phyloP scores from a whole-genome alignment of 1,139 yeast species.

The Schwanniomyces etchellsii region DNA sequence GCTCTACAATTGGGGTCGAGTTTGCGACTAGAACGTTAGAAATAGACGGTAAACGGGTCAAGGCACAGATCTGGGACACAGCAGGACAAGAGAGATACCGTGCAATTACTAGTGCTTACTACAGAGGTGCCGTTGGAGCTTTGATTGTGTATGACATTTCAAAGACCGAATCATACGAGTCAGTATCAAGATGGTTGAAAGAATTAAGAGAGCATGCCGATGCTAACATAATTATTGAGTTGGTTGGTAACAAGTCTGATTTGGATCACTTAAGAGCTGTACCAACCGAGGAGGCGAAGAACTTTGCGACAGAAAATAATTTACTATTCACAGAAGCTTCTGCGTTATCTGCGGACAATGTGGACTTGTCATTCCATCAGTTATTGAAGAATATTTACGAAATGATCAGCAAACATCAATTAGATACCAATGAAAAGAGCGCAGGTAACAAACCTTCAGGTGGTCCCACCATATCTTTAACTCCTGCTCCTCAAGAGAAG shows the following conservation, averaged over 20 bases:
- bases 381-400: slow-evolving; percentile 89
- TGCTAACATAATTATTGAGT: slow-evolving; percentile 91
- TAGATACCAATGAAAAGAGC: slow-evolving; percentile 54
- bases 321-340: slow-evolving; percentile 95
- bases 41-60: slow-evolving; percentile 90
- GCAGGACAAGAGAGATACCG: slow-evolving; percentile 99
- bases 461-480: slow-evolving; percentile 89
- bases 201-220: slow-evolving; percentile 97
- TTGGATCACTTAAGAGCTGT: slow-evolving; percentile 93
- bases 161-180: slow-evolving; percentile 87
- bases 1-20: slow-evolving; percentile 96
- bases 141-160: slow-evolving; percentile 92
- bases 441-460: slow-evolving; percentile 43
- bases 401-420: slow-evolving; percentile 81
- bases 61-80: slow-evolving; percentile 99
- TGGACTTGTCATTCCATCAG: slow-evolving; percentile 90
- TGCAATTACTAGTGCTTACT: slow-evolving; percentile 95
- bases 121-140: slow-evolving; percentile 98
- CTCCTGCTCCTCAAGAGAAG: slow-evolving; percentile 87
- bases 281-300: slow-evolving; percentile 95
- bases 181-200: slow-evolving; percentile 90
- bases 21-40: slow-evolving; percentile 95
- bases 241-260: slow-evolving; percentile 86
- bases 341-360: slow-evolving; percentile 92
- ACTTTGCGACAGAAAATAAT: slow-evolving; percentile 90